Base-by-base conservation (phyloP, 805 yeast species). In the Peterozyma toletana region DNA sequence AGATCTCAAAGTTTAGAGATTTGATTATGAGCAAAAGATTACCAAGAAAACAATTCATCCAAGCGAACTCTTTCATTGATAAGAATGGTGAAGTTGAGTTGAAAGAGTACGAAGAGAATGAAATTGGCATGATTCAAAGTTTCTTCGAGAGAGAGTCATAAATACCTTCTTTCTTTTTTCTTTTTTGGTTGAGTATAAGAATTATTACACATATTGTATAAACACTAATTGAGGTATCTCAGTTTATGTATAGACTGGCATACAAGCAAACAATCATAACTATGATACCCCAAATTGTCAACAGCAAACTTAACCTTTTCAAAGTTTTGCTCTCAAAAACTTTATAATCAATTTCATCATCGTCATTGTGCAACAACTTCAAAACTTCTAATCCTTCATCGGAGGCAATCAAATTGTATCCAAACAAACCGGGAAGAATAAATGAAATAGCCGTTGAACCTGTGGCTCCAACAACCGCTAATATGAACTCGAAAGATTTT, bases 31-130 rank as follows among this genome's bases (percentile, higher is more conserved):
- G 67, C 38, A 83, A 85, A 59, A 85, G 86, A 63, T 70, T 83
- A 53, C 95, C 96, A 49, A 77, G 96, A 61, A 83, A 80, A 61
- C 95, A 86, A 59, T 75, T 83, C 52, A 78, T 88, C 45, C 96
- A 88, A 63, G 86, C 89, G 27, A 88, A 88, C 63, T 83, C 95
- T 9, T 52, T 64, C 21, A 49, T 77, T 38, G 71, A 62, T 5
- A 70, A 62, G 9, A 60, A 58, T 6, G 27, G 27, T 21, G 51
- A 53, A 39, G 79, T 83, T 30, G 70, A 63, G 35, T 68, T 87
- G n/a, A 71, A 69, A 45, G 95, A 86, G 57, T 88, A 88, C 54
- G 81, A 77, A 27, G 91, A 85, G 57, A 70, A 80, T 11, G 80
- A 79, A 51, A 67, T 69, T 33, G 96, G 95, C 27, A 73, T 88